These are phyloP conservation scores for Dictyostelium brefeldianum DNA, from an alignment of 78 protist species.

Conservation along the genomic window DNA sequence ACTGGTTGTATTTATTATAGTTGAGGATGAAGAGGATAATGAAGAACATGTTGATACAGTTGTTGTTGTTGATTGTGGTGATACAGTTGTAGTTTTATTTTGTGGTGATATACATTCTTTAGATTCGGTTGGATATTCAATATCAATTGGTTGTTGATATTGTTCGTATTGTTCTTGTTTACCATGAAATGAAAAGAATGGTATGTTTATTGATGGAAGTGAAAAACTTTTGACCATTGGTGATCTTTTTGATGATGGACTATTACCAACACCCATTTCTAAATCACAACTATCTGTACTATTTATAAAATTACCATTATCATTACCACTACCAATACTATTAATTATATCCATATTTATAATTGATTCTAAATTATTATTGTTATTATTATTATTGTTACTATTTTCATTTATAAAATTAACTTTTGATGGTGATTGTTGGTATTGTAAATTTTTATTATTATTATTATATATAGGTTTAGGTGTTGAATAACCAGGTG, in stretches of 20 bases:
- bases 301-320: neutral
- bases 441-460: neutral
- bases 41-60: neutral
- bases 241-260: neutral
- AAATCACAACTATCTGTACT: neutral
- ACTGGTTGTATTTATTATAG: neutral
- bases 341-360: neutral
- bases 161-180: neutral
- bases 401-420: neutral
- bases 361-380: neutral
- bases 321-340: neutral
- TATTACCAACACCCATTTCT: neutral
- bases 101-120: neutral
- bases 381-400: neutral
- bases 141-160: neutral
- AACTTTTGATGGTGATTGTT: neutral
- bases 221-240: slow-evolving; percentile 48
- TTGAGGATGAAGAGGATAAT: neutral
- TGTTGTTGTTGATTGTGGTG: neutral
- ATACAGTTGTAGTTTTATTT: neutral
- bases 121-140: neutral
- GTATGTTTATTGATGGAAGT: slow-evolving; percentile 2
- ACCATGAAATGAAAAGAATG: neutral
- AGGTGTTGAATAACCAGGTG: neutral
- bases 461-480: neutral